Base-by-base conservation (phyloP, 2,329 filamentous ascomycete genomes). In the Pseudogymnoascus sp. region DNA sequence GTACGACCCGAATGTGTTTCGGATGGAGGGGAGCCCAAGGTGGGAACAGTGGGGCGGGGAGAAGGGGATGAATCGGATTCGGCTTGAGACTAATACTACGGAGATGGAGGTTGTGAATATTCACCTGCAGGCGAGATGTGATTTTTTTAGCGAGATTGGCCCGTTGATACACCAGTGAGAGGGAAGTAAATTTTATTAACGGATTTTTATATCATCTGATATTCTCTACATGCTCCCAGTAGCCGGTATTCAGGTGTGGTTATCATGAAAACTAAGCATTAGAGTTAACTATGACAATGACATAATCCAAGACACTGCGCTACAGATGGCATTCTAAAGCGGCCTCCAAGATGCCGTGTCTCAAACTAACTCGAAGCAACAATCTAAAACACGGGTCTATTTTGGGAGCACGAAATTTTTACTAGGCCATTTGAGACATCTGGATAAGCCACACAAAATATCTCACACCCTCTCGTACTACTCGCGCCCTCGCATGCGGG, bases 1-100 rank as follows among this genome's bases (percentile, higher is more conserved):
- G 0, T 79, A 85, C 38, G 78, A 93, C 72, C 89, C 89, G 0
- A 93, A 92, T 70, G 77, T 68, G 14, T 74, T 79, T 62, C 78
- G 83, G 7, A 66, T 73, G 46, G 38, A 66, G 0, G 79, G 78
- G 0, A 77, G 77, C 46, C 82, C 83, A 2, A 73, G 73, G 62
- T 88, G 85, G 86, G 72, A 76, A 65, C 71, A 72, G 3, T 85
- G 79, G 71, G 62, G 63, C 36, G 69, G 67, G 59, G 72, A 65
- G 1, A 34, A 34, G n/a, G 56, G 63, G 11, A 63, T 60, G 28
- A 62, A 65, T 36, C 69, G 73, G 63, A 68, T 75, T 14, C 73
- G 79, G 16, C 69, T 83, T 40, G 68, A 75, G 16, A 82, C 78
- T 21, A 75, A 76, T 5, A 70, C 76, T 6, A 78, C 72, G 3